Base-by-base conservation (phyloP, 768 basidiomycete genomes). In the Tubosaeta brunneosetosa region DNA sequence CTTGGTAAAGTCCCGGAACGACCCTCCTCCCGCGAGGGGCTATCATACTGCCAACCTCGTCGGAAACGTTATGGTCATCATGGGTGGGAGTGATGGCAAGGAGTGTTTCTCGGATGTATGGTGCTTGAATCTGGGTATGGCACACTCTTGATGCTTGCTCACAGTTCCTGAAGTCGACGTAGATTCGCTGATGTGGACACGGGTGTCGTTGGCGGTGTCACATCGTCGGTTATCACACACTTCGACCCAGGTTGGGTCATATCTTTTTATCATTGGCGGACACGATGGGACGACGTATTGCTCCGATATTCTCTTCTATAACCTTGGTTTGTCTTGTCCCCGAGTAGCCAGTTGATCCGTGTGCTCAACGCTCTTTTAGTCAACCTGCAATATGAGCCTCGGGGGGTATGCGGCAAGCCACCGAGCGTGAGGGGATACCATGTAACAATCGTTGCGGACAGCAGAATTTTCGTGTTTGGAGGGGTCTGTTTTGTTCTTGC, bases 31-130 rank as follows among this genome's bases (percentile, higher is more conserved):
- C 6, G 75, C 85, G 17, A 76, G 91, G 50, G 94, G 94, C 0
- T 97, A 97, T 62, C 94, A 97, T 69, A 88, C 91, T 0, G 88
- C 92, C 33, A 94, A 92, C 63, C 73, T 97, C 27, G 80, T 95
- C 6, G 85, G 86, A 27, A 84, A 86, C 57, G 79, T 86, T 52
- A 93, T 95, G 86, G 77, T 97, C 42, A 75, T 97, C 29, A 76
- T 93, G 27, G 95, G 95, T 1, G 94, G 95, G 2, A 92, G 91
- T 57, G 93, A 97, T 66, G 93, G 93, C 4, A 81, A 81, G 51
- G 86, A 91, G 56, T 90, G 87, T 51, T 97, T 94, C 63, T 84
- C 83, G 13, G 91, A 97, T 63, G 80, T 97, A 0, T 94, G 90
- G 84, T 83, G 85, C 57, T 69, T 97, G 52, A 83, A 94, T 64